Evolutionary conservation across 305 asterid genomes (phyloP).

Genomic region (Fraxinus greggii): DNA sequence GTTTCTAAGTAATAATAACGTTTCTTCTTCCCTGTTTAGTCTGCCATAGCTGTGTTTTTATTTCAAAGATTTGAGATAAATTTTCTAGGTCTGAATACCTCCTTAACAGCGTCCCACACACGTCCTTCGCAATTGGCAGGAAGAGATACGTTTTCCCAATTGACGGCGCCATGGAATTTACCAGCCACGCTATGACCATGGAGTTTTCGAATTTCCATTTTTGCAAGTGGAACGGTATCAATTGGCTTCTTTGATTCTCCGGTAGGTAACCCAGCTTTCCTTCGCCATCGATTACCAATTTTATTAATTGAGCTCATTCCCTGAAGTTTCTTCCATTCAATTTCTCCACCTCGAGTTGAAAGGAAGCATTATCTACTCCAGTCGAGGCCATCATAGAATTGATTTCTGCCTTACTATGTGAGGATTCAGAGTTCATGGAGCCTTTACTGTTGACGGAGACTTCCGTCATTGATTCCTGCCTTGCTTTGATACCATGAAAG

Average conservation of each 20-base stretch:
- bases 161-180: not conserved
- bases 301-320: not conserved
- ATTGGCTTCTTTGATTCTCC: not conserved
- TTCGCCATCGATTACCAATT: not conserved
- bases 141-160: not conserved
- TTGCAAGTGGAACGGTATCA: not conserved
- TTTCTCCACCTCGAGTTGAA: not conserved
- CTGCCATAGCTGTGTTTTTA: not conserved
- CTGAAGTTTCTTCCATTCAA: not conserved
- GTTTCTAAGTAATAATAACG: not conserved
- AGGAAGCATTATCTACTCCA: not conserved
- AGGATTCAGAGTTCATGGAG: not conserved
- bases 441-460: not conserved
- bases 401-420: not conserved
- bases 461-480: not conserved
- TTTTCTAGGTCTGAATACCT: not conserved
- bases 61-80: not conserved
- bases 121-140: not conserved
- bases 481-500: not conserved
- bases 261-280: not conserved
- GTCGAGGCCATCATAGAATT: not conserved
- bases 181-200: not conserved
- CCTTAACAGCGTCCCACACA: not conserved
- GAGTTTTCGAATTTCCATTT: not conserved
- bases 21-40: not conserved